Evolutionary conservation across 805 yeast species (phyloP).

Genomic region (Jamesozyma spencerorum): DNA sequence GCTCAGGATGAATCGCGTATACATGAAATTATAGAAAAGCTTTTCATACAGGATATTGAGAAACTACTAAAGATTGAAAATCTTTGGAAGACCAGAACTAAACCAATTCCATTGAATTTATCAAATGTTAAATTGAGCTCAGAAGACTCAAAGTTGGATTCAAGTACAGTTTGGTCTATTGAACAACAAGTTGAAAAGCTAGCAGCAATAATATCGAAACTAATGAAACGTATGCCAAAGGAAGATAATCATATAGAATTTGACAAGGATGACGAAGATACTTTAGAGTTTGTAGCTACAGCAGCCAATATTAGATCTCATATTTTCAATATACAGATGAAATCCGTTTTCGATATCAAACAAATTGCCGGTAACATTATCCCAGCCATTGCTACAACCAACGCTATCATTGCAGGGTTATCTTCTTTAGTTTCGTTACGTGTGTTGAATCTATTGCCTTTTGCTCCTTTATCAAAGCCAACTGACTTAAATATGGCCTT

Average conservation of each 20-base stretch:
- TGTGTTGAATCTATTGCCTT: constrained; percentile 32
- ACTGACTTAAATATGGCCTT: constrained; percentile 37
- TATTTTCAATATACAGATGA: constrained; percentile 59
- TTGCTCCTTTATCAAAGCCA: constrained; percentile 30
- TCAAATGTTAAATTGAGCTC: constrained; percentile 4
- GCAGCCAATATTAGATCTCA: constrained; percentile 70
- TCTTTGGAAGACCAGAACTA: constrained; percentile 64
- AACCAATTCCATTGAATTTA: constrained; percentile 52
- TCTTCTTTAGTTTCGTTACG: constrained; percentile 67
- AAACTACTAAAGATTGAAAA: constrained; percentile 61
- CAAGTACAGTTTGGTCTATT: constrained; percentile 46
- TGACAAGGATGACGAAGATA: constrained; percentile 92
- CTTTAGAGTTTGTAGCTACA: constrained; percentile 78
- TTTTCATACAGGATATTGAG: constrained; percentile 69
- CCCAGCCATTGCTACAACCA: constrained; percentile 97
- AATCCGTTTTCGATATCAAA: constrained; percentile 78
- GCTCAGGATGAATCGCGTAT: constrained; percentile 27
- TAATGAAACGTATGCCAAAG: constrained; percentile 40
- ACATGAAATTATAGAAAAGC: constrained; percentile 43
- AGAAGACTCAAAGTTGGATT: constrained; percentile 17
- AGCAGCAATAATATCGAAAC: constrained; percentile 35
- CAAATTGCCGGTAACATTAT: constrained; percentile 96
- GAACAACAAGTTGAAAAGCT: constrained; percentile 58
- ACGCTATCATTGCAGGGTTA: constrained; percentile 89
- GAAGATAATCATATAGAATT: constrained; percentile 44